Conservation (phyloP, 2,329 filamentous ascomycete genomes). For the Graphilbum fragrans region DNA sequence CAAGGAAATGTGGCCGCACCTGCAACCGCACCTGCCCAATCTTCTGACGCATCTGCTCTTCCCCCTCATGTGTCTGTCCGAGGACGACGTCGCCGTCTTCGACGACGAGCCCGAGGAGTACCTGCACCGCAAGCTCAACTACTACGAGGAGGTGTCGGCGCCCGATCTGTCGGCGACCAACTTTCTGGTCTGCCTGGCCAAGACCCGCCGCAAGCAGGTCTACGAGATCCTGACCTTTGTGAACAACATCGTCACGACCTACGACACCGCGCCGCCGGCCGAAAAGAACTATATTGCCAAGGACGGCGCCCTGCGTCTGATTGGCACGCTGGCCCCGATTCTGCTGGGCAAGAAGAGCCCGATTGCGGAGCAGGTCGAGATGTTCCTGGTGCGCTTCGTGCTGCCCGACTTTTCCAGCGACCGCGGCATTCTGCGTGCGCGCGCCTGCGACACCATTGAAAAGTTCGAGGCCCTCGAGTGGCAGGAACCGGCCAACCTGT, state of each 20-base stretch:
- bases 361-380: constrained; percentile 94
- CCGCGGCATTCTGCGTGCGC: constrained; percentile 83
- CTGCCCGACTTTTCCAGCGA: constrained; percentile 94
- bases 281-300: constrained; percentile 93
- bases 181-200: constrained; percentile 89
- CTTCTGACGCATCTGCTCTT: constrained; percentile 92
- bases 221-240: constrained; percentile 92
- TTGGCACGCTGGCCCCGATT: constrained; percentile 85
- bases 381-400: constrained; percentile 95
- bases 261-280: constrained; percentile 70
- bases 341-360: constrained; percentile 97
- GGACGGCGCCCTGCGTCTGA: constrained; percentile 93
- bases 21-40: constrained; percentile 87
- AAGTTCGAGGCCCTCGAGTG: constrained; percentile 97
- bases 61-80: constrained; percentile 82
- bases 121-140: constrained; percentile 92
- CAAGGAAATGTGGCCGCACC: constrained; percentile 89
- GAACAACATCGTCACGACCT: constrained; percentile 87
- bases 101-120: constrained; percentile 93
- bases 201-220: constrained; percentile 87
- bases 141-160: constrained; percentile 91
- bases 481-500: constrained; percentile 89
- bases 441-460: constrained; percentile 93
- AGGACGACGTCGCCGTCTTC: constrained; percentile 89
- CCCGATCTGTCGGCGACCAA: constrained; percentile 94